Base-by-base conservation (phyloP, 139 green algal species). In the Chlamydomonas incerta region DNA sequence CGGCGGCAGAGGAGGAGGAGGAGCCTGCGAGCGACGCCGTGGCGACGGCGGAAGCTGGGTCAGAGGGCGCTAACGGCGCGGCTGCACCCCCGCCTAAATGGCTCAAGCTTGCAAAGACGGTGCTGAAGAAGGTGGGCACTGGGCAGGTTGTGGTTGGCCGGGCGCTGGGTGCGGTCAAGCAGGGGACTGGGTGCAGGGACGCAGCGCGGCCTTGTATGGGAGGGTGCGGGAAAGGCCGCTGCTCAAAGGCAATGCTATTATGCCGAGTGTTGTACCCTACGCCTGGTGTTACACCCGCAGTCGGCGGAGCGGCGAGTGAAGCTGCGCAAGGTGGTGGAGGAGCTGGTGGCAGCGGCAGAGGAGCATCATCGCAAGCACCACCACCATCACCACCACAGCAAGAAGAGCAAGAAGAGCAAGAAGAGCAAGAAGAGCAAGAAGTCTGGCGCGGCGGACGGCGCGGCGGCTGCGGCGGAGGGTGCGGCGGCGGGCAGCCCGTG, bases 311-410 rank as follows among this genome's bases (percentile, higher is more conserved):
- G 67, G 41, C 75, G 75, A 14, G 10, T 85, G 5, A 84, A 85
- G 74, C 50, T 88, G 20, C 66, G 57, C 26, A 72, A 65, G 58
- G 46, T 88, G 26, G 71, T 82, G 20, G 28, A 50, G 67, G 58
- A 83, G 52, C 74, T 88, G 31, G 1, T 85, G 69, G 33, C n/a
- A 55, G 74, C 84, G 57, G 74, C 68, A 17, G 62, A 84, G 62
- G 66, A 83, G 70, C 29, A 69, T 55, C 72, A 80, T 37, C 66
- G 83, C 33, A 50, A 55, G 21, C 79, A 83, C n/a, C 76, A 73
- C 76, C 37, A 34, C 63, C 4, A 62, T 0, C 55, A 72, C 34
- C 21, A 60, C 28, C 60, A 74, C 65, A 24, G 18, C 21, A 34
- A 5, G n/a, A 74, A 35, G 31, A 18, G 0, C 4, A 63, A 17